A percentile compares a stretch with the other conserved stretches of the same genome.
These are phyloP conservation scores for Globisporangium spinosum DNA, from an alignment of 352 stramenopile species.

Conservation along the genomic window DNA sequence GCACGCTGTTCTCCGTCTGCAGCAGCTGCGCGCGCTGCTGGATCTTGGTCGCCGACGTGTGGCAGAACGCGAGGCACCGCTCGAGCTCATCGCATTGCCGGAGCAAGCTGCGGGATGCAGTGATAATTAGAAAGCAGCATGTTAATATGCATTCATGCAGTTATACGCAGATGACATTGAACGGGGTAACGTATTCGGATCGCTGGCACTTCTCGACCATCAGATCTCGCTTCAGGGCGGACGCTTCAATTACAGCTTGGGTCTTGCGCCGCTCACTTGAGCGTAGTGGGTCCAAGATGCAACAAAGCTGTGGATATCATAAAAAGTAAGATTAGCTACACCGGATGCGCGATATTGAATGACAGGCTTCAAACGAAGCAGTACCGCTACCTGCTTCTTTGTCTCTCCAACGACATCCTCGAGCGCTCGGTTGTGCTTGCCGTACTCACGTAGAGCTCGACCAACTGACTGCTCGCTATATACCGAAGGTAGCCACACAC, in stretches of 20 bases:
- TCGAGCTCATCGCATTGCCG: constrained; percentile 48
- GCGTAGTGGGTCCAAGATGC: constrained; percentile 30
- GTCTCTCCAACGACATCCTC: constrained; percentile 35
- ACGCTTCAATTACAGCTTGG: constrained; percentile 27
- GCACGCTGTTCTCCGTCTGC: constrained; percentile 45
- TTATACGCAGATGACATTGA: too few species aligned
- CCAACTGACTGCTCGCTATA: constrained; percentile 42
- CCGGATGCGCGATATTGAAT: neutral
- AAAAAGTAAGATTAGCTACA: neutral
- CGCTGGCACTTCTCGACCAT: constrained; percentile 57
- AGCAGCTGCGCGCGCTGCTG: constrained; percentile 32
- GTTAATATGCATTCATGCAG: neutral
- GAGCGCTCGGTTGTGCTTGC: constrained; percentile 45
- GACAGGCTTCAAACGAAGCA: neutral
- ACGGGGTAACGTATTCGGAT: constrained; percentile 33
- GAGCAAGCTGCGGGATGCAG: constrained; percentile 31
- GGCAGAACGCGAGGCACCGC: constrained; percentile 42
- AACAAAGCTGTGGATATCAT: constrained; percentile 23
- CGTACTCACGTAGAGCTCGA: constrained; percentile 49
- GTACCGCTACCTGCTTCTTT: constrained; percentile 31
- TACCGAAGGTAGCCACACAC: neutral
- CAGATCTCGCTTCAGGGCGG: constrained; percentile 44
- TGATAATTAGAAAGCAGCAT: neutral
- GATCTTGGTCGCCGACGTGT: constrained; percentile 30
- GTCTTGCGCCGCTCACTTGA: constrained; percentile 40